Evolutionary conservation across 2,329 filamentous ascomycete genomes (phyloP).

Genomic region (Escovopsis weberi): DNA sequence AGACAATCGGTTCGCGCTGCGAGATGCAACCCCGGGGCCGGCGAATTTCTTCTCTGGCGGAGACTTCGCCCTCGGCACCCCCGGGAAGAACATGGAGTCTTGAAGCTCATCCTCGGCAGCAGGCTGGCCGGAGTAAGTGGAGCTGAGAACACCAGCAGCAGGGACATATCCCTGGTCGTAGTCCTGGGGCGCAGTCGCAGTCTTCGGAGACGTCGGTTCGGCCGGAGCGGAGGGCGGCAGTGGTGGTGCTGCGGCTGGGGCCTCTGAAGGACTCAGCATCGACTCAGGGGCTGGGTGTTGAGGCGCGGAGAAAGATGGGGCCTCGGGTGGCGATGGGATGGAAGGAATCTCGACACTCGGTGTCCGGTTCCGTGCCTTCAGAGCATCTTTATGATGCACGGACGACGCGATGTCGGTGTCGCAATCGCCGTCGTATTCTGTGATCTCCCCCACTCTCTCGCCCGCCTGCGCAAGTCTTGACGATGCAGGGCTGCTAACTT

Average conservation of each 20-base stretch:
- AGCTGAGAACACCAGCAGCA: constrained; percentile 11
- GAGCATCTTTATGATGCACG: constrained; percentile 81
- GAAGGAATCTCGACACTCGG: constrained; percentile 60
- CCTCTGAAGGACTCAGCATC: constrained; percentile 51
- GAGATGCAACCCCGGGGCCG: constrained; percentile 19
- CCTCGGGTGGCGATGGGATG: constrained; percentile 41
- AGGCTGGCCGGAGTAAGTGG: constrained; percentile 11
- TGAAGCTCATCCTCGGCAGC: constrained; percentile 22
- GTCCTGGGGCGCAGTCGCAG: constrained; percentile 50
- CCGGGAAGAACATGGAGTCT: constrained; percentile 29
- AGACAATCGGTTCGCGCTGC: constrained; percentile 17
- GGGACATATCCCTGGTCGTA: constrained; percentile 47
- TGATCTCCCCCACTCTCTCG: constrained; percentile 62
- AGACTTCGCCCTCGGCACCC: constrained; percentile 28
- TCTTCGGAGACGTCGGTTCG: constrained; percentile 14
- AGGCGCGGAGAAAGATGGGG: constrained; percentile 47
- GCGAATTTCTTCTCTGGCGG: constrained; percentile 32
- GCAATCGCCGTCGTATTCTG: constrained; percentile 94
- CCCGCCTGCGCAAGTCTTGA: constrained; percentile 28
- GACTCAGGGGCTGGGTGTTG: constrained; percentile 39
- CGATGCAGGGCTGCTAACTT: constrained; percentile 32
- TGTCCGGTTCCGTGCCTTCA: constrained; percentile 69
- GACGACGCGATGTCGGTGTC: constrained; percentile 95
- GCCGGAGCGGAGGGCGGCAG: constrained; percentile 31
- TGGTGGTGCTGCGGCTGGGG: constrained; percentile 55